Evolutionary conservation across 176 grass and related monocot genomes (phyloP).

Genomic region (Zizania latifolia): DNA sequence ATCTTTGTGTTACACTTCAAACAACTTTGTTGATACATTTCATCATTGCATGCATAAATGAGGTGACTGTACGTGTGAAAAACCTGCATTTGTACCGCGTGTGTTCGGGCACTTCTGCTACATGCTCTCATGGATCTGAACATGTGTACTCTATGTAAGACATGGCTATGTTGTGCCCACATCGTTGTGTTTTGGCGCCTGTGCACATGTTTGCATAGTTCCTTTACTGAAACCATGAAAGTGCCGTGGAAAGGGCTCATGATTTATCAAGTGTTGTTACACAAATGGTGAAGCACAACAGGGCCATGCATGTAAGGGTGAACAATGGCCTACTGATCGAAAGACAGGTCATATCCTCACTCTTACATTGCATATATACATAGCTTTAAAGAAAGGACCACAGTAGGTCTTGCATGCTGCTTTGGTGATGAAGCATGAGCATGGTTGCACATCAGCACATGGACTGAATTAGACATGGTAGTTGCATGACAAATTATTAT

Average conservation of each 20-base stretch:
- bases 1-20: neutral
- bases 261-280: constrained; percentile 28
- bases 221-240: constrained; percentile 37
- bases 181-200: constrained; percentile 14
- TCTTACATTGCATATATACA: neutral
- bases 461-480: neutral
- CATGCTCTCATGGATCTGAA: constrained; percentile 21
- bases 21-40: neutral
- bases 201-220: constrained; percentile 11
- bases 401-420: neutral
- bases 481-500: neutral
- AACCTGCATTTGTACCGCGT: neutral
- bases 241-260: constrained; percentile 5
- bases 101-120: neutral
- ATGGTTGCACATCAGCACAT: neutral
- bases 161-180: constrained; percentile 13
- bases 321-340: neutral
- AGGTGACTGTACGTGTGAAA: constrained; percentile 11
- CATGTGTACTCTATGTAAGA: neutral
- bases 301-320: constrained; percentile 4
- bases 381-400: constrained; percentile 18
- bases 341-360: constrained; percentile 19
- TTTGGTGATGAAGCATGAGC: constrained; percentile 6
- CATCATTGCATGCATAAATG: neutral
- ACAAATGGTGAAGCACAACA: constrained; percentile 37